A percentile compares a stretch with the other conserved stretches of the same genome.
These are phyloP conservation scores for Keithomyces neogunnii DNA, from an alignment of 2,329 filamentous ascomycete genomes.

Conservation along the genomic window DNA sequence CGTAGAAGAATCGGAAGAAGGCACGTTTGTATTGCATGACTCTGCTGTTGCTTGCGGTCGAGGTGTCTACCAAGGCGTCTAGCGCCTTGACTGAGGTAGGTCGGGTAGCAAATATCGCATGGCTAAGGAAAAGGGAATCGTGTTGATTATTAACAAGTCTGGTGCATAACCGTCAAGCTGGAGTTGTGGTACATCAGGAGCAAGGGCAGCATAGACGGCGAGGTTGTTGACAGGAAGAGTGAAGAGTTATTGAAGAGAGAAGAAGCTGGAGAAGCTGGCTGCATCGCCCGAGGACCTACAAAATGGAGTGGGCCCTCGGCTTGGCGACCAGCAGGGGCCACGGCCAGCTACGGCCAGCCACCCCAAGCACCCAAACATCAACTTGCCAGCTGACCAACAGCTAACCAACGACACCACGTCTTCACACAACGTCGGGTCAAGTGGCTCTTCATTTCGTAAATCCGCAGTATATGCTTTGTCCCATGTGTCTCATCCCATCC, in stretches of 20 bases:
- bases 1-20: slow-evolving; percentile 75
- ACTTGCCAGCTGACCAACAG: too few species aligned
- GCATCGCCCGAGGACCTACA: too few species aligned
- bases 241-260: too few species aligned
- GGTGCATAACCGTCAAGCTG: neutral
- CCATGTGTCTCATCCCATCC: neutral
- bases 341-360: too few species aligned
- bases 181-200: neutral
- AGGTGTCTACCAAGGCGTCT: neutral
- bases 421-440: neutral
- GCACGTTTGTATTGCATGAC: slow-evolving; percentile 27
- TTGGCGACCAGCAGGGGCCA: too few species aligned
- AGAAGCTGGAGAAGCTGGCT: too few species aligned
- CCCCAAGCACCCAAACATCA: too few species aligned
- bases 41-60: neutral
- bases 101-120: slow-evolving; percentile 14
- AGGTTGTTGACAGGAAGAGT: neutral
- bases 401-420: too few species aligned
- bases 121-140: slow-evolving; percentile 13
- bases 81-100: slow-evolving; percentile 5
- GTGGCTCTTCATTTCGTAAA: neutral
- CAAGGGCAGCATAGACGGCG: neutral
- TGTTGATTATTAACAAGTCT: neutral
- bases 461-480: neutral
- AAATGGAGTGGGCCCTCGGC: neutral